Evolutionary conservation across 805 yeast species (phyloP), one percentile per base, ranked within the genome.

Genomic region (Saturnispora galanensis): DNA sequence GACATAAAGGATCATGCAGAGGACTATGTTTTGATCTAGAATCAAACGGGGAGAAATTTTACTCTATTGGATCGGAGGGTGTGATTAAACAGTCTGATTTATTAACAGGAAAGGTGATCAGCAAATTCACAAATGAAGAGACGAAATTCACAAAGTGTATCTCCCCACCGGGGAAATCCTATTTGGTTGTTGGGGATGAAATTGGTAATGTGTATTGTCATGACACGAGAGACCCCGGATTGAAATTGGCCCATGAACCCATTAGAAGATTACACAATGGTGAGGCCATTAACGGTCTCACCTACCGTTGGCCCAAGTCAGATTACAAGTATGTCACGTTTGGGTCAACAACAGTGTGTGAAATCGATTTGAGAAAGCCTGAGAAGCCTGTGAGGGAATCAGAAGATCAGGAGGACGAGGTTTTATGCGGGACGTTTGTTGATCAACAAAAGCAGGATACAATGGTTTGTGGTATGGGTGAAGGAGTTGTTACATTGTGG

Each of bases 401-500:
- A 32, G 97, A 89, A 50, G 89, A 87, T 58, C 98, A 90, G 64
- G 96, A 84, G 52, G 97, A 90, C 56, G 98, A 90, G 58, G 64
- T 90, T n/a, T 64, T 90, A 36, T 71, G 88, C 45, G 81, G 86
- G 54, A 67, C 84, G 33, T 77, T 80, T 65, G 73, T 80, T 1
- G 84, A 81, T 50, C 74, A 74, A 2, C 72, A 77, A 11, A 73
- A 71, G 39, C 84, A 80, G 44, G 52, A 47, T 5, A 54, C 57
- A 3, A 46, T 59, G 51, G 74, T 82, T 4, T 88, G 89, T 53
- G 90, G 96, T 38, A 88, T 87, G 82, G 87, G 95, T 12, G 93
- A 83, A 56, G 97, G 97, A 3, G 75, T 86, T 11, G 70, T 87
- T 6, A 87, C 97, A 0, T 68, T 84, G 11, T 90, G 98, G 98